Percentiles rank a stretch among this genome's conserved stretches.
phyloP scores from a whole-genome alignment of 2,329 filamentous ascomycete species.

The Byssochlamys sp. region DNA sequence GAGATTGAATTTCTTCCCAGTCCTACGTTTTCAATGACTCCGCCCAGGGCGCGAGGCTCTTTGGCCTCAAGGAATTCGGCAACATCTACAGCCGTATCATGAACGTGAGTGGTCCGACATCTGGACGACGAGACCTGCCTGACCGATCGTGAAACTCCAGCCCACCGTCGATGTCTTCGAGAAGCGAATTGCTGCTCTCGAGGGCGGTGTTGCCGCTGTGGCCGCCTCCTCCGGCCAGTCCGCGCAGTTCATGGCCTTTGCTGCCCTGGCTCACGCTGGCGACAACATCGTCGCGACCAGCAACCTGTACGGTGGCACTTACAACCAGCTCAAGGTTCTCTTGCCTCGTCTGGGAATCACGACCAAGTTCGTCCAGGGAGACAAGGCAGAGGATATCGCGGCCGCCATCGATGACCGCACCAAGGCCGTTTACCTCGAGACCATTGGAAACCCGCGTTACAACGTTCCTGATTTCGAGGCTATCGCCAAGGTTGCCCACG shows the following conservation, averaged over 20 bases:
- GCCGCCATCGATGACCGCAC: constrained; percentile 83
- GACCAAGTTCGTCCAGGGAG: constrained; percentile 78
- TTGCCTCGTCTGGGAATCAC: constrained; percentile 76
- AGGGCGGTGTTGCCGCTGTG: constrained; percentile 79
- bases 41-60: constrained; percentile 85
- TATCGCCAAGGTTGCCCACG: constrained; percentile 70
- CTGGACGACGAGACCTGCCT: not conserved
- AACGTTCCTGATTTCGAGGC: constrained; percentile 86
- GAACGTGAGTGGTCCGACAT: constrained; percentile 54
- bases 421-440: constrained; percentile 85
- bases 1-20: constrained; percentile 31
- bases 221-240: constrained; percentile 78
- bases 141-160: constrained; percentile 31
- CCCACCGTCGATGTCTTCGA: constrained; percentile 94
- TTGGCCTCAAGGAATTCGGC: constrained; percentile 90
- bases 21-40: constrained; percentile 93
- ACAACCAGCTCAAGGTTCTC: constrained; percentile 93
- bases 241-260: constrained; percentile 83
- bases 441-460: constrained; percentile 86
- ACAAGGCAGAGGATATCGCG: constrained; percentile 68
- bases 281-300: constrained; percentile 90
- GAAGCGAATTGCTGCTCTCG: constrained; percentile 88
- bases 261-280: constrained; percentile 71
- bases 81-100: constrained; percentile 97
- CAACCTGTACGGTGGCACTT: constrained; percentile 88